phyloP scores from a whole-genome alignment of 768 basidiomycete genomes.

The Lentinula aciculospora region DNA sequence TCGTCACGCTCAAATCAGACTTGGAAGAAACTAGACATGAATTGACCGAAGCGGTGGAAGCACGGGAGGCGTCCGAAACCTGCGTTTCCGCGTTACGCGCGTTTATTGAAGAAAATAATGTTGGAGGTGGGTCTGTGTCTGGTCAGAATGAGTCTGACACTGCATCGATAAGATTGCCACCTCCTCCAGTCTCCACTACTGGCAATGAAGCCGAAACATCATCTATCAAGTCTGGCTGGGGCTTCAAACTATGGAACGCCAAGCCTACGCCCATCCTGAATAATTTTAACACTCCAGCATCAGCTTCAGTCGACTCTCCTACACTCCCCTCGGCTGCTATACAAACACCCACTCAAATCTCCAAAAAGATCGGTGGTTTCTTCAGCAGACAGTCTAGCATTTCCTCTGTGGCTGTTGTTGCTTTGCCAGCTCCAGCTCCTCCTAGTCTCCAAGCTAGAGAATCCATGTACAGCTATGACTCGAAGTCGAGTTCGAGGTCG shows the following conservation, averaged over 20 bases:
- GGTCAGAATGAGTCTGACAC: slow-evolving; percentile 11
- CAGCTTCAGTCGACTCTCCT: slow-evolving; percentile 11
- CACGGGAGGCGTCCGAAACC: slow-evolving; percentile 79
- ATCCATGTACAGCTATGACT: slow-evolving; percentile 18
- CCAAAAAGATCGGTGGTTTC: slow-evolving; percentile 43
- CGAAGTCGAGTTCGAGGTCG: slow-evolving; percentile 24
- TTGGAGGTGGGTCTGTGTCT: slow-evolving; percentile 33
- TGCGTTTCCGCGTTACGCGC: slow-evolving; percentile 79
- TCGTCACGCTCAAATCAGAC: slow-evolving; percentile 49
- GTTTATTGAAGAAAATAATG: slow-evolving; percentile 72
- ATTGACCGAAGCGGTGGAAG: slow-evolving; percentile 74
- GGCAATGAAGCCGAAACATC: slow-evolving; percentile 25
- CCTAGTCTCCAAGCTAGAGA: slow-evolving; percentile 14
- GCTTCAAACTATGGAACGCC: slow-evolving; percentile 29
- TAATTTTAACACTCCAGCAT: slow-evolving; percentile 9
- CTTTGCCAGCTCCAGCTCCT: slow-evolving; percentile 6
- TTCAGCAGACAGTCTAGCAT: slow-evolving; percentile 35
- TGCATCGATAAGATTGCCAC: slow-evolving; percentile 32
- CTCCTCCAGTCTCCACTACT: slow-evolving; percentile 32
- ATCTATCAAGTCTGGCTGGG: slow-evolving; percentile 37
- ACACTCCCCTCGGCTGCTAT: slow-evolving; percentile 2
- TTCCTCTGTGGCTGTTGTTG: slow-evolving; percentile 23
- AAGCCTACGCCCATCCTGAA: slow-evolving; percentile 9
- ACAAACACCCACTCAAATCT: slow-evolving; percentile 19
- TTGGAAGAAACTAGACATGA: slow-evolving; percentile 63